phyloP scores from a whole-genome alignment of 2,329 filamentous ascomycete species.

The Fusarium phyllophilum region DNA sequence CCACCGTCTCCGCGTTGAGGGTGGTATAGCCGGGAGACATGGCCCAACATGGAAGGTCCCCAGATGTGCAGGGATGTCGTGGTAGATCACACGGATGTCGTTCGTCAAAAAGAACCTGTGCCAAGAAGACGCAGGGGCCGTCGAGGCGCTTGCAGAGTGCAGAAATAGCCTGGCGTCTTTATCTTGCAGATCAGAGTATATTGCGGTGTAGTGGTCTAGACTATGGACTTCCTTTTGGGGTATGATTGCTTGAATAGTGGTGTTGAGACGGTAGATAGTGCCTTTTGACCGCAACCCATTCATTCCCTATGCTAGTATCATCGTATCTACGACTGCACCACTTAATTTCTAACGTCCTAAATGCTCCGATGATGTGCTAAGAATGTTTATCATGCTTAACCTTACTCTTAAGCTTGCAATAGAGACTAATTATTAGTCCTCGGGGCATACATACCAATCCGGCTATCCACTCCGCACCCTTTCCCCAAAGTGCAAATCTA shows the following conservation, averaged over 20 bases:
- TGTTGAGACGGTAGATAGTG: not conserved
- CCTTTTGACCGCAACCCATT: not conserved
- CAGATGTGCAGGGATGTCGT: not conserved
- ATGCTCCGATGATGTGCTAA: not conserved
- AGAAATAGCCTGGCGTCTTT: not conserved
- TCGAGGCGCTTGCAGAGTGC: not conserved
- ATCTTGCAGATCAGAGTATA: not conserved
- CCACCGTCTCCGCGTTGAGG: not conserved
- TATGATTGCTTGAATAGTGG: not conserved
- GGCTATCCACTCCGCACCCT: conserved; percentile 2
- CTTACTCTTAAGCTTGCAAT: conserved; percentile 5
- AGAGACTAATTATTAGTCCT: not conserved
- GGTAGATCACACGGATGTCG: not conserved
- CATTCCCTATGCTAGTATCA: not conserved
- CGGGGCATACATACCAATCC: not conserved
- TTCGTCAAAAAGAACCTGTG: not conserved
- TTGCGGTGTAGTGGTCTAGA: not conserved
- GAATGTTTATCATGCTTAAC: conserved; percentile 6
- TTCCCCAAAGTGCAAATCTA: not conserved
- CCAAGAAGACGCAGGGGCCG: not conserved
- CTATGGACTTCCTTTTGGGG: not conserved
- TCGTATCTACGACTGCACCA: not conserved
- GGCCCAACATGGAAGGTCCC: not conserved
- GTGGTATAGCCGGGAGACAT: not conserved
- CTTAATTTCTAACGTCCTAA: not conserved